Evolutionary conservation across 2,329 filamentous ascomycete genomes (phyloP).

Genomic region (Penicillium sp.): DNA sequence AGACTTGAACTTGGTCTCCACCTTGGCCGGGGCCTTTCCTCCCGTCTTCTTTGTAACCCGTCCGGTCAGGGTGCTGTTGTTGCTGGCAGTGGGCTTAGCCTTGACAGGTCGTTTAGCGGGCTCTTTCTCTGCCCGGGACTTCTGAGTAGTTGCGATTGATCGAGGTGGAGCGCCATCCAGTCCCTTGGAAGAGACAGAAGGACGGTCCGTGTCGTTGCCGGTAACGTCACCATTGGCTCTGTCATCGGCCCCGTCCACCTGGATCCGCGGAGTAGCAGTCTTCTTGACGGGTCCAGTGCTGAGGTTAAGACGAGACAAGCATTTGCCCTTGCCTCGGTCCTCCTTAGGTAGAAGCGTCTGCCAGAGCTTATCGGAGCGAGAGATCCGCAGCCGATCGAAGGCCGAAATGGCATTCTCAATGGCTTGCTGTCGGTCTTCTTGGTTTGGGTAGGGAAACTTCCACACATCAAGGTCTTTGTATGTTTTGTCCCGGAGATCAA

Average conservation of each 20-base stretch:
- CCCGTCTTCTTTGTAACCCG: conserved; percentile 49
- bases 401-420: conserved; percentile 64
- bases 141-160: conserved; percentile 30
- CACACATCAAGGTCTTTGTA: conserved; percentile 65
- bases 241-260: conserved; percentile 40
- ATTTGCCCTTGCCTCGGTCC: conserved; percentile 63
- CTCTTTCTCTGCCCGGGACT: conserved; percentile 35
- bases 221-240: conserved; percentile 27
- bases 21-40: conserved; percentile 37
- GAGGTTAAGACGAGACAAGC: conserved; percentile 60
- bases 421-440: conserved; percentile 59
- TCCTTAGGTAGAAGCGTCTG: conserved; percentile 61
- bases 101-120: conserved; percentile 40
- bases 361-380: conserved; percentile 63
- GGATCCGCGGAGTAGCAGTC: conserved; percentile 38
- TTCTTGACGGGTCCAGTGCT: conserved; percentile 42
- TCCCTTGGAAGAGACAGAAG: conserved; percentile 27
- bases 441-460: conserved; percentile 59
- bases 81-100: conserved; percentile 49
- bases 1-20: conserved; percentile 53
- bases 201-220: conserved; percentile 40
- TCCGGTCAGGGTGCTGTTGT: conserved; percentile 49
- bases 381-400: conserved; percentile 62
- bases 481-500: conserved; percentile 57
- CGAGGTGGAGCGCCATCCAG: conserved; percentile 27